Conservation (phyloP, 2,329 filamentous ascomycete genomes). For the Fusarium sp. region DNA sequence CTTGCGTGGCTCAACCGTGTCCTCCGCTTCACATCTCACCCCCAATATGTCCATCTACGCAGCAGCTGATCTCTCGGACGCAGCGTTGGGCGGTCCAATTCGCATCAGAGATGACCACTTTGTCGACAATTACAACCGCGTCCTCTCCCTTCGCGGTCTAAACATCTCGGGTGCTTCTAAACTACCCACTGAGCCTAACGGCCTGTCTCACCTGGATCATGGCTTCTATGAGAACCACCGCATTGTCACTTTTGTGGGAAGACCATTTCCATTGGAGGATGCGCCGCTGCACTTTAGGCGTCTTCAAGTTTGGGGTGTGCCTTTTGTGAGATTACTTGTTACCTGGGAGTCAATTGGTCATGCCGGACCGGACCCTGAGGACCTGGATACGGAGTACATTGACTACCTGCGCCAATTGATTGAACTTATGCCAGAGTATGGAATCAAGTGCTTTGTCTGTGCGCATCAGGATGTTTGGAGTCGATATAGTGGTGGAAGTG, state of each 20-base stretch:
- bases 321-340: slow-evolving; percentile 56
- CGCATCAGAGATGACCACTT: slow-evolving; percentile 49
- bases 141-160: slow-evolving; percentile 56
- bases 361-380: slow-evolving; percentile 48
- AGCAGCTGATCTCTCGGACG: slow-evolving; percentile 53
- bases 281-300: slow-evolving; percentile 56
- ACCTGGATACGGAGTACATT: slow-evolving; percentile 56
- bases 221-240: slow-evolving; percentile 57
- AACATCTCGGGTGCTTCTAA: slow-evolving; percentile 58
- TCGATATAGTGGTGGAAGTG: slow-evolving; percentile 57
- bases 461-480: slow-evolving; percentile 60
- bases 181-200: slow-evolving; percentile 53
- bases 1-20: slow-evolving; percentile 35
- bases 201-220: slow-evolving; percentile 55
- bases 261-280: slow-evolving; percentile 55
- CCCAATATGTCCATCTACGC: slow-evolving; percentile 38
- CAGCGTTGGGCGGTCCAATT: slow-evolving; percentile 51
- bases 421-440: slow-evolving; percentile 54
- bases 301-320: slow-evolving; percentile 55
- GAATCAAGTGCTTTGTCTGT: slow-evolving; percentile 58
- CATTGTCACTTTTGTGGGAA: slow-evolving; percentile 54
- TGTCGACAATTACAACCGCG: slow-evolving; percentile 53
- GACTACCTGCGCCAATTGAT: slow-evolving; percentile 53
- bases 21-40: slow-evolving; percentile 23
- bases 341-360: slow-evolving; percentile 58